Conservation (phyloP, 208 protist species). For the Leishmania braziliensis region DNA sequence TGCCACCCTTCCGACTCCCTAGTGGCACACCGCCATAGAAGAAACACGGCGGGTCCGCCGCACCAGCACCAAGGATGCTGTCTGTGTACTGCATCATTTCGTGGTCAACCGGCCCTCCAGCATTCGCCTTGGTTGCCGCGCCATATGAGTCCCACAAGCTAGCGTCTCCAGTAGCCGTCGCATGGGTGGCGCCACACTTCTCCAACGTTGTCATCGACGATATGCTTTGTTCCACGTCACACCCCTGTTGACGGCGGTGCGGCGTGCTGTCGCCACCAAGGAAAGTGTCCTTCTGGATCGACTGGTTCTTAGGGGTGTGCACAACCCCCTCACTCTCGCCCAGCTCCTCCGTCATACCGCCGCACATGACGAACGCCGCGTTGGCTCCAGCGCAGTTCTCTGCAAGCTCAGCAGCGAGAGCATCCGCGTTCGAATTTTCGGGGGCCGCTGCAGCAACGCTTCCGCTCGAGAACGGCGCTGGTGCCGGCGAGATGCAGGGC, state of each 20-base stretch:
- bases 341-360: neutral
- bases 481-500: neutral
- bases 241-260: slow-evolving; percentile 12
- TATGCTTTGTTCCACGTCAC: neutral
- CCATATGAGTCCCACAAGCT: neutral
- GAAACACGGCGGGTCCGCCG: neutral
- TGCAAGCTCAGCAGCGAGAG: neutral
- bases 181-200: neutral
- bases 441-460: neutral
- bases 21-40: neutral
- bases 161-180: neutral
- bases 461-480: neutral
- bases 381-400: neutral
- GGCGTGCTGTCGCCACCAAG: slow-evolving; percentile 16
- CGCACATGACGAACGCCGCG: neutral
- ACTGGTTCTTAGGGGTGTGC: slow-evolving; percentile 25
- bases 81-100: slow-evolving; percentile 13
- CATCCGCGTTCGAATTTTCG: neutral
- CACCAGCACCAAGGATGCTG: neutral
- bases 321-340: neutral
- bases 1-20: neutral
- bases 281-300: slow-evolving; percentile 20
- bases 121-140: neutral
- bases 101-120: neutral
- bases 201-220: neutral